phyloP scores from a whole-genome alignment of 2,329 filamentous ascomycete species.

The Ilyonectria mors-panacis region DNA sequence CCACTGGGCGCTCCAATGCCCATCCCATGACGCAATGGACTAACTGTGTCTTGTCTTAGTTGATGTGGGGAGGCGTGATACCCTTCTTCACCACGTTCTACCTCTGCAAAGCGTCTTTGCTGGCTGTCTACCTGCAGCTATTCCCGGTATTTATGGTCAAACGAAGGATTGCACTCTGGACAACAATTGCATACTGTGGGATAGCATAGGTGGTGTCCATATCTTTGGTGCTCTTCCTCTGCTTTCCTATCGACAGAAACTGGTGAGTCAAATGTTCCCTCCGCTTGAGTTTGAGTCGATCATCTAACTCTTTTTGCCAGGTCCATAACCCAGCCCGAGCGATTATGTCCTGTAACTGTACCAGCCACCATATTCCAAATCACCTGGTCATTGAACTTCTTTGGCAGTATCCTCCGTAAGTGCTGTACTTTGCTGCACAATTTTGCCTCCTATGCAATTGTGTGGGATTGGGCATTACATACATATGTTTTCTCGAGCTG shows the following conservation, averaged over 20 bases:
- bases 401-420: neutral
- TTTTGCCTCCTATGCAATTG: neutral
- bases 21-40: neutral
- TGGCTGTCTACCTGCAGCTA: slow-evolving; percentile 3
- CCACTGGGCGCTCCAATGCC: neutral
- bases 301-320: neutral
- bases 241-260: slow-evolving; percentile 8
- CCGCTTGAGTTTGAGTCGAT: neutral
- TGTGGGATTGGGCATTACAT: neutral
- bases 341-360: neutral
- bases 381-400: slow-evolving; percentile 8
- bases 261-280: neutral
- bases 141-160: slow-evolving; percentile 14
- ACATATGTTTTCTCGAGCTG: neutral
- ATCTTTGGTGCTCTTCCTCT: slow-evolving; percentile 1
- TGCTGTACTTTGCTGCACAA: neutral
- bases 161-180: neutral
- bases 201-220: slow-evolving; percentile 7
- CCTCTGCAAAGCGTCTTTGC: slow-evolving; percentile 11
- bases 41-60: neutral
- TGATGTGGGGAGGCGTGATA: slow-evolving; percentile 7
- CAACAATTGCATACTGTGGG: neutral
- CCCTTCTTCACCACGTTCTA: slow-evolving; percentile 16
- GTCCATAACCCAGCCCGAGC: neutral
- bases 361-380: neutral